Base-by-base conservation (phyloP, 2,329 filamentous ascomycete genomes). In the Trichoderma asperellum region DNA sequence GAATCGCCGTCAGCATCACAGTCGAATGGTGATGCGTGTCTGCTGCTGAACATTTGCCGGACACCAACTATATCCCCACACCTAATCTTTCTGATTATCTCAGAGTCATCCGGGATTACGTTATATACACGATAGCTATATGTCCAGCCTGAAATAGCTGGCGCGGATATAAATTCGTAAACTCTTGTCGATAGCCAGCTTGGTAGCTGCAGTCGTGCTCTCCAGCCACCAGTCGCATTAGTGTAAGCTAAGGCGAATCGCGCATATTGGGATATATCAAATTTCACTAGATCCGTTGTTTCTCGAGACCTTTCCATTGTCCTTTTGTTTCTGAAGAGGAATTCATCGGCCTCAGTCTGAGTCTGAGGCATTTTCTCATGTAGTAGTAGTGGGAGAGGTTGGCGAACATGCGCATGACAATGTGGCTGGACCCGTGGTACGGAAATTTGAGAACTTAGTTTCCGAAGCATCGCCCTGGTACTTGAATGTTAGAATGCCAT, bases 21-120 rank as follows among this genome's bases (percentile, higher is more conserved):
- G n/a, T 77, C 75, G 18, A 74, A 77, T 0, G 74, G 75, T 0
- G 75, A 76, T 12, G 76, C 76, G 29, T 72, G 6, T 2, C 70
- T 71, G 0, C 12, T 27, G 0, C 7, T 52, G 24, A 77, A 76
- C 2, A 77, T 67, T 5, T 76, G 57, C 1, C 72, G n/a, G 4
- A 76, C 69, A 0, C 75, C 72, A 10, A 2, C 6, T 2, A 16
- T 65, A 1, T 77, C 75, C 1, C 76, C 76, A 0, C 18, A 8
- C 0, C 1, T 0, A 1, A 76, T 60, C 4, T 4, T 71, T 0
- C 16, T 18, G 0, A 77, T 61, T 4, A 77, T 65, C 1, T 76
- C 71, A 0, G 73, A 72, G 0, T 73, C 1, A 0, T 14, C 5
- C 0, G 74, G 57, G 0, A 76, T 56, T 0, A 76, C 53, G 2